phyloP scores from a whole-genome alignment of 768 basidiomycete genomes.

The Auriscalpium microsporum region DNA sequence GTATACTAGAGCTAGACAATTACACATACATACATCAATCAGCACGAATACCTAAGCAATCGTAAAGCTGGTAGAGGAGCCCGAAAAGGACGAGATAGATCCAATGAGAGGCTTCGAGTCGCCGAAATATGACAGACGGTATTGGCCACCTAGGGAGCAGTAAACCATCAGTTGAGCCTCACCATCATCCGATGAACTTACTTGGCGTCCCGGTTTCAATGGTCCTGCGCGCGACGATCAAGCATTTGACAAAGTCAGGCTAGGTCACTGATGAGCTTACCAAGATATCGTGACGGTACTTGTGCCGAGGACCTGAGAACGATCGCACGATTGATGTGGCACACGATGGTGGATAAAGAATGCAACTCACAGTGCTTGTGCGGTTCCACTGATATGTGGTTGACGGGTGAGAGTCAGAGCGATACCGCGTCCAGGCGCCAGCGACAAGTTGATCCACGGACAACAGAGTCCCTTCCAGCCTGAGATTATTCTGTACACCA shows the following conservation, averaged over 20 bases:
- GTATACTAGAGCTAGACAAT: no score
- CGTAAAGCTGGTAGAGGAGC: constrained; percentile 54
- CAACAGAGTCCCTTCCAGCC: constrained; percentile 65
- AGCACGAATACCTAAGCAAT: constrained; percentile 26
- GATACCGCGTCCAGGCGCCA: constrained; percentile 44
- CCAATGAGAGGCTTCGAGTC: constrained; percentile 69
- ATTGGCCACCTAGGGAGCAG: constrained; percentile 45
- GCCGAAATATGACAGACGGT: constrained; percentile 64
- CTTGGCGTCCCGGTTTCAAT: constrained; percentile 54
- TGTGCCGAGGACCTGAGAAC: constrained; percentile 41
- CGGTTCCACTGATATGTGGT: constrained; percentile 61
- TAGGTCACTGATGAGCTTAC: constrained; percentile 29
- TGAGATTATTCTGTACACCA: constrained; percentile 57
- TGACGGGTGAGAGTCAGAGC: constrained; percentile 74
- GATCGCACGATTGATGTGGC: background rate
- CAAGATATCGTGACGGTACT: constrained; percentile 63
- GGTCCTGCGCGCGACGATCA: constrained; percentile 32
- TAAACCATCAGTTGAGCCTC: background rate
- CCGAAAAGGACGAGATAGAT: constrained; percentile 52
- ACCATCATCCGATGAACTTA: constrained; percentile 21
- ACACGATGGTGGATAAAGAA: background rate
- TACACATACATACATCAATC: no score
- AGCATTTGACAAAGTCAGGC: background rate
- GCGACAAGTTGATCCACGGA: constrained; percentile 48
- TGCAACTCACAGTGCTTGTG: constrained; percentile 38